phyloP scores from a whole-genome alignment of 805 yeast genomes.

The Candida railenensis region DNA sequence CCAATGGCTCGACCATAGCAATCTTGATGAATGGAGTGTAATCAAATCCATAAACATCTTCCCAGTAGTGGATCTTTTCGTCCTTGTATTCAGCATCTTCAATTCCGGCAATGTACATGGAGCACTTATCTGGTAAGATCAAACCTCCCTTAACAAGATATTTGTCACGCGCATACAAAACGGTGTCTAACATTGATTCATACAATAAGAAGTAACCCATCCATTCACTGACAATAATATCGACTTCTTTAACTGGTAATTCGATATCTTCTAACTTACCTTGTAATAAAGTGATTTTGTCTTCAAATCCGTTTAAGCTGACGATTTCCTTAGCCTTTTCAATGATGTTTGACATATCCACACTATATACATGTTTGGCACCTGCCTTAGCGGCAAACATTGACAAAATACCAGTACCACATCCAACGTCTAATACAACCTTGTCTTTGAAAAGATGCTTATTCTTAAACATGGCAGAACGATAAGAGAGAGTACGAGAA shows the following conservation, averaged over 20 bases:
- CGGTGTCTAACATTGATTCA: constrained; percentile 98
- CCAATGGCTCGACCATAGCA: constrained; percentile 92
- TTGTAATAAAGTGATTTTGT: constrained; percentile 81
- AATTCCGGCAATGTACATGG: constrained; percentile 85
- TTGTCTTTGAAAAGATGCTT: constrained; percentile 87
- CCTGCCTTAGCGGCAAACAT: constrained; percentile 99
- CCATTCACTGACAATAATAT: constrained; percentile 96
- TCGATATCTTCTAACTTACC: constrained; percentile 94
- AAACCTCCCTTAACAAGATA: constrained; percentile 82
- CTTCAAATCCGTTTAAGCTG: constrained; percentile 76
- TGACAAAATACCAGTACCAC: constrained; percentile 97
- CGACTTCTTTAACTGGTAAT: constrained; percentile 85
- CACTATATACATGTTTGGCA: constrained; percentile 96
- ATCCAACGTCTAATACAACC: constrained; percentile 95
- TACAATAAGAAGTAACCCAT: constrained; percentile 97
- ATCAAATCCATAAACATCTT: constrained; percentile 95
- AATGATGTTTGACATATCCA: constrained; percentile 95
- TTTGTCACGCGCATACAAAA: constrained; percentile 87
- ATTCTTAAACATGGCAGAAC: constrained; percentile 90
- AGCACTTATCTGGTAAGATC: constrained; percentile 91
- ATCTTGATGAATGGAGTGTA: constrained; percentile 84
- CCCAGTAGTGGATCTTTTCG: constrained; percentile 93
- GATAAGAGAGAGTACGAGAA: constrained; percentile 85
- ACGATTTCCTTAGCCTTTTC: constrained; percentile 93
- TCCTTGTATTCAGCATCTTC: constrained; percentile 91